Conservation (phyloP, 2,329 filamentous ascomycete species). For the Aspergillus sclerotialis region DNA sequence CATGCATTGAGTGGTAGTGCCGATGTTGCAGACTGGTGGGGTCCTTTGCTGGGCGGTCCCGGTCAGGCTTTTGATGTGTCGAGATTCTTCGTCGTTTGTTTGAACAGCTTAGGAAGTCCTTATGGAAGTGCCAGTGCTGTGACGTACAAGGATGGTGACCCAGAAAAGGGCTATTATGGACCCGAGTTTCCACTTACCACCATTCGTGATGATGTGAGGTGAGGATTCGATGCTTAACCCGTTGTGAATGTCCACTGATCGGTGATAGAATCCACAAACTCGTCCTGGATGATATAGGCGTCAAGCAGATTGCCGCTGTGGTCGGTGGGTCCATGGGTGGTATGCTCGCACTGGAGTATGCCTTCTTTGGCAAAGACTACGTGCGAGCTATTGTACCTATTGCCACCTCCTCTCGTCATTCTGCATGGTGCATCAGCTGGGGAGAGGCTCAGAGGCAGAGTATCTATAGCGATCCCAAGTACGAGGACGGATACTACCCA, state of each 20-base stretch:
- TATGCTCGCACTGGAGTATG: slow-evolving; percentile 52
- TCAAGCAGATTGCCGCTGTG: slow-evolving; percentile 47
- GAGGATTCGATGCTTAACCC: slow-evolving; percentile 26
- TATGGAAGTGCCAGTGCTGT: slow-evolving; percentile 50
- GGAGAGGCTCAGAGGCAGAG: slow-evolving; percentile 51
- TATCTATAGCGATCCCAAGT: slow-evolving; percentile 98
- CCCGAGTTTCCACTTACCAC: slow-evolving; percentile 96
- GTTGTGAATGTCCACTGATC: slow-evolving; percentile 3
- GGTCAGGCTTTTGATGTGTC: slow-evolving; percentile 49
- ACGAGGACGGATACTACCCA: slow-evolving; percentile 91
- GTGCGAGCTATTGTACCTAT: slow-evolving; percentile 49
- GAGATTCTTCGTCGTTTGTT: slow-evolving; percentile 48
- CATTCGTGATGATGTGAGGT: slow-evolving; percentile 92
- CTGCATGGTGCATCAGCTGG: slow-evolving; percentile 55
- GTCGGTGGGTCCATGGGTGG: slow-evolving; percentile 54
- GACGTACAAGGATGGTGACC: slow-evolving; percentile 77
- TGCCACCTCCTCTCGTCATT: slow-evolving; percentile 50
- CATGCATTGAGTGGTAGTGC: slow-evolving; percentile 49
- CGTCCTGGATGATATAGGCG: slow-evolving; percentile 48
- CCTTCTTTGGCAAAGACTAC: slow-evolving; percentile 64
- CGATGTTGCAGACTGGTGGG: slow-evolving; percentile 52
- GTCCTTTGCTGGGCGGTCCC: slow-evolving; percentile 45
- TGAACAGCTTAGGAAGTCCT: slow-evolving; percentile 49
- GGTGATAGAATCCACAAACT: slow-evolving; percentile 45
- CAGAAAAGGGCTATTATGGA: slow-evolving; percentile 69